A percentile compares a stretch with the other conserved stretches of the same genome.
phyloP scores from a whole-genome alignment of 257 asterid genomes.

The Solanum stenotomum region DNA sequence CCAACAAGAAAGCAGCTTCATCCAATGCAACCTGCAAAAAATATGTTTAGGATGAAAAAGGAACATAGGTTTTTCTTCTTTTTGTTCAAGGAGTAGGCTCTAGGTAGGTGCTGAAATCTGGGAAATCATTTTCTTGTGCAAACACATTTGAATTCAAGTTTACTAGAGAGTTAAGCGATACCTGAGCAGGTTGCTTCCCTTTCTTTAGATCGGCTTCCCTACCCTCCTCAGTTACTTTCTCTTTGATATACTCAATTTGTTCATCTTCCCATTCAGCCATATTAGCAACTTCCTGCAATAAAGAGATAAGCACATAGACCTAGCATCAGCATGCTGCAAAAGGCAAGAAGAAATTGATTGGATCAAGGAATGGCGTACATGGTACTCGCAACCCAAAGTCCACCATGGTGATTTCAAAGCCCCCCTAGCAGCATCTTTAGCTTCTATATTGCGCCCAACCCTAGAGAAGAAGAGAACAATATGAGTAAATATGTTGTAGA shows the following conservation, averaged over 20 bases:
- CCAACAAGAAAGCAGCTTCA: slow-evolving; percentile 92
- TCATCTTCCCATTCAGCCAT: slow-evolving; percentile 94
- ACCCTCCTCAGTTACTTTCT: slow-evolving; percentile 82
- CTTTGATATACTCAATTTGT: slow-evolving; percentile 86
- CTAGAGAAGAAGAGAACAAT: slow-evolving; percentile 19
- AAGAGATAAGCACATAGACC: neutral
- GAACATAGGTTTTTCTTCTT: neutral
- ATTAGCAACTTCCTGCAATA: slow-evolving; percentile 68
- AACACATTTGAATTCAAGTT: neutral
- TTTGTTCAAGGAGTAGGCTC: neutral
- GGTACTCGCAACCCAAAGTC: slow-evolving; percentile 85
- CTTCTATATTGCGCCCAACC: slow-evolving; percentile 72
- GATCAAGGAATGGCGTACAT: slow-evolving; percentile 24
- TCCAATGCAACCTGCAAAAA: slow-evolving; percentile 63
- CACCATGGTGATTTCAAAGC: slow-evolving; percentile 98
- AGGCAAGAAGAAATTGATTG: neutral
- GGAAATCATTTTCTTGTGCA: neutral
- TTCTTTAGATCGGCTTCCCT: slow-evolving; percentile 72
- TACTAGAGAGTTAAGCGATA: neutral
- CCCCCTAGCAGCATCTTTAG: slow-evolving; percentile 90
- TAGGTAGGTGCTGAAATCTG: neutral
- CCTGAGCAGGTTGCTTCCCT: slow-evolving; percentile 94
- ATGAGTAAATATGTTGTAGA: neutral
- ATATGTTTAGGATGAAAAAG: neutral
- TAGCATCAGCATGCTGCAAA: neutral